Conservation (phyloP, 208 protist species). For the Kentomonas sorsogonicus region DNA sequence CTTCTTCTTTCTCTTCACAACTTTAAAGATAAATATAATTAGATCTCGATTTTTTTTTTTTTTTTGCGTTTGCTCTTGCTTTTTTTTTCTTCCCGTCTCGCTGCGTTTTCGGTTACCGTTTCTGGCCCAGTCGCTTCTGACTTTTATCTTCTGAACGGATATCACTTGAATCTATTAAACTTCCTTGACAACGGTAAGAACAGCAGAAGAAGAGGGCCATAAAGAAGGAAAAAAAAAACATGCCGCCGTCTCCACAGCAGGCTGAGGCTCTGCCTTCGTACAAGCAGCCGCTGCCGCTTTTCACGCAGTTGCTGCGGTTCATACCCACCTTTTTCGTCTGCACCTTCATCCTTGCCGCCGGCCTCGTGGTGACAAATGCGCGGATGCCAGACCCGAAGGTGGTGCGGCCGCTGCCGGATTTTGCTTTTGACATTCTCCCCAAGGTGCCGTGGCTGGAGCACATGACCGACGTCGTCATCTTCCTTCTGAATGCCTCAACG, state of each 20-base stretch:
- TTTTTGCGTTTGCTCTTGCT: neutral
- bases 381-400: constrained; percentile 72
- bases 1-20: neutral
- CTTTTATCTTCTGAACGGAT: too few relatives aligned
- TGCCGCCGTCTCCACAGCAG: neutral
- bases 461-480: constrained; percentile 54
- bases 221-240: too few relatives aligned
- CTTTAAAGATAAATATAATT: too few relatives aligned
- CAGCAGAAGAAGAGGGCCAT: too few relatives aligned
- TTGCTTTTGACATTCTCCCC: constrained; percentile 61
- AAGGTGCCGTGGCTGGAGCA: constrained; percentile 36
- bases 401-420: constrained; percentile 60
- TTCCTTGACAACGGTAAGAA: too few relatives aligned
- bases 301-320: constrained; percentile 65
- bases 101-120: constrained; percentile 3
- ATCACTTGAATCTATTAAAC: too few relatives aligned
- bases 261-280: constrained; percentile 23
- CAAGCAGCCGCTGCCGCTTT: constrained; percentile 50
- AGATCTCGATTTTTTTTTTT: constrained; percentile 11
- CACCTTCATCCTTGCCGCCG: constrained; percentile 43
- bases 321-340: constrained; percentile 45
- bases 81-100: constrained; percentile 18
- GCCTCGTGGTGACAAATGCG: constrained; percentile 59
- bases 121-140: too few relatives aligned
- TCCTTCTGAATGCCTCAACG: constrained; percentile 34